Evolutionary conservation across 1,139 yeast genomes (phyloP).

Genomic region (Pichia kudriavzevii): DNA sequence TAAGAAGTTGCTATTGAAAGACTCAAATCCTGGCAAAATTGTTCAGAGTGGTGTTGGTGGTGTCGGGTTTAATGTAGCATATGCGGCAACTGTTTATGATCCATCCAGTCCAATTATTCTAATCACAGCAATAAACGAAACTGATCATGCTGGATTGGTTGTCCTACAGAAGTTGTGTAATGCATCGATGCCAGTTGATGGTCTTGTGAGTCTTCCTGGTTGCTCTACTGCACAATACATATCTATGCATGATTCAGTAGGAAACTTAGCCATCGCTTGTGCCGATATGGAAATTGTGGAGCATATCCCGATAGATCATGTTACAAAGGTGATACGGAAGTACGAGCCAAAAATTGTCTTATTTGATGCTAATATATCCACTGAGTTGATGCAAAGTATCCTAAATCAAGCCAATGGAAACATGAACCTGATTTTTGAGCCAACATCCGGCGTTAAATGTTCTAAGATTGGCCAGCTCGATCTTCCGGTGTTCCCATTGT

Average conservation of each 20-base stretch:
- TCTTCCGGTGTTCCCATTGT: slow-evolving; percentile 31
- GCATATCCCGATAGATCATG: slow-evolving; percentile 36
- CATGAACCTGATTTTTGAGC: slow-evolving; percentile 52
- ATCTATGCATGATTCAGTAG: slow-evolving; percentile 55
- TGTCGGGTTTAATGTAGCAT: slow-evolving; percentile 71
- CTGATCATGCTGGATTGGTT: slow-evolving; percentile 46
- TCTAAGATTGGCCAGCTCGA: slow-evolving; percentile 29
- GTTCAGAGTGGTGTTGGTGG: slow-evolving; percentile 64
- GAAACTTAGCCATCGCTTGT: slow-evolving; percentile 66
- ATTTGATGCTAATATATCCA: slow-evolving; percentile 63
- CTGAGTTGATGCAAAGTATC: slow-evolving; percentile 34
- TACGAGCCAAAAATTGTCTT: slow-evolving; percentile 41
- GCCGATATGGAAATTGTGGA: slow-evolving; percentile 79
- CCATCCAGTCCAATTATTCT: slow-evolving; percentile 27
- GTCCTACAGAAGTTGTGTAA: slow-evolving; percentile 29
- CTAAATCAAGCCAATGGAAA: slow-evolving; percentile 26
- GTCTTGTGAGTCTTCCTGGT: slow-evolving; percentile 15
- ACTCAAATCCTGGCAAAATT: slow-evolving; percentile 64
- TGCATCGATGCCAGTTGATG: slow-evolving; percentile 16
- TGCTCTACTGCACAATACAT: slow-evolving; percentile 60
- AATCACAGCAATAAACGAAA: slow-evolving; percentile 54
- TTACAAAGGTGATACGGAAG: slow-evolving; percentile 31
- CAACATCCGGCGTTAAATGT: slow-evolving; percentile 66
- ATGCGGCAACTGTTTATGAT: slow-evolving; percentile 34
- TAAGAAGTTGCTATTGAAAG: slow-evolving; percentile 34